Evolutionary conservation across 306 rosid species (phyloP), one percentile per base, ranked within the genome.

Genomic region (Potentilla sterilis): DNA sequence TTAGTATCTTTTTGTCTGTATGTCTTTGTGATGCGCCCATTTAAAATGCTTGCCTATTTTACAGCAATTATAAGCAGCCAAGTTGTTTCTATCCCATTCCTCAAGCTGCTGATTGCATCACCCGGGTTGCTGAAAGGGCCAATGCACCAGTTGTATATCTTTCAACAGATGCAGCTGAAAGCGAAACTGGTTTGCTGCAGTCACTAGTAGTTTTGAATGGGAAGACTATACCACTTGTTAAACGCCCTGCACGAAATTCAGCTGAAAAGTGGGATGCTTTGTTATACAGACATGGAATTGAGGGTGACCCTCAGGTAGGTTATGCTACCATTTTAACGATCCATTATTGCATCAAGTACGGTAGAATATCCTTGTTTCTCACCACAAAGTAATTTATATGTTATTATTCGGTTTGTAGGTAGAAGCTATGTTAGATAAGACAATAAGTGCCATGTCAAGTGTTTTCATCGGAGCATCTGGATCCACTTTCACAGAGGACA

Each of bases 201-300:
- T 92, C 97, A 75, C 92, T 92, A 37, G 81, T 90, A 70, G 83
- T 90, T 75, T 82, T 88, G 76, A 84, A 92, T 47, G 89, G 93
- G 73, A 90, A 86, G 85, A 49, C 91, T 9, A 85, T 95, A 75
- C 97, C 97, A 37, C 93, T 95, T 67, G 92, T 95, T 77, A 90
- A 76, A 59, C 93, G 98, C 65, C 97, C 98, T 62, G 62, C 92
- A 48, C 97, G 92, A 51, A 87, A 85, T 78, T 84, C 91, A 69
- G 98, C 97, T 24, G 98, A 95, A 88, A 95, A 95, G 77, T 95
- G 98, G 98, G 98, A 95, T 85, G 97, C 98, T 78, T 83, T 95
- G 75, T 86, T 95, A 63, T 92, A 92, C 77, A 89, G 98, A 77
- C 92, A 89, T 73, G 80, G 86, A 32, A 78, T 95, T 3, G 93